Evolutionary conservation across 306 rosid genomes (phyloP), one percentile per base, ranked within the genome.

Genomic region (Echinosophora koreensis): DNA sequence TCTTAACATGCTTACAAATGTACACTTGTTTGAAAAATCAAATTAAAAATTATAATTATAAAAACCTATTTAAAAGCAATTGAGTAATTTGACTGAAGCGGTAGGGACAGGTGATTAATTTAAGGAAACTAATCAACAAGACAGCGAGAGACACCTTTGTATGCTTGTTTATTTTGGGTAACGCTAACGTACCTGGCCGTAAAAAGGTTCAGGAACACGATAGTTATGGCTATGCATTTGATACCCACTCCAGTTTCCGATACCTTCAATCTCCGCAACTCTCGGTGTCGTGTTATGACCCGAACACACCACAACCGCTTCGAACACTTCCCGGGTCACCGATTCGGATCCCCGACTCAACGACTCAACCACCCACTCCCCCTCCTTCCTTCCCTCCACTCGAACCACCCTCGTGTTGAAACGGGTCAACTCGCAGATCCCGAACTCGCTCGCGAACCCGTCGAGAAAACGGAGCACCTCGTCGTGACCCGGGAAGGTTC

Each of bases 141-240:
- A 22, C 22, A 22, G 22, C 1, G 22, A 22, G 22, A 22, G 22
- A 1, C 1, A 22, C 22, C 22, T 22, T 22, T 22, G 32, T 30
- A 30, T 30, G 32, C 32, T 4, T 4, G 39, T 4, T 4, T 35
- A 35, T 35, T 35, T 35, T 35, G 39, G 6, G 39, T 0, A 4
- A 35, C 5, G 32, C 32, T 30, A n/a, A 59, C 18, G 55, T 51
- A 64, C 85, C 41, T 57, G 69, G 51, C 34, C 37, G 3, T 27
- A 46, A 56, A 82, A 82, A 0, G 69, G 78, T 7, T 77, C 32
- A 57, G 85, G 82, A 22, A 54, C 75, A 51, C 82, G 74, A 32
- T 82, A 82, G 51, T 82, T 74, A 44, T 82, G 86, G 38, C 86
- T 78, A 34, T 78, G 83, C 57, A 83, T 83, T 42, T 83, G 83